Conservation (phyloP, 1,284 basidiomycete species). For the Clitocybe nebularis region DNA sequence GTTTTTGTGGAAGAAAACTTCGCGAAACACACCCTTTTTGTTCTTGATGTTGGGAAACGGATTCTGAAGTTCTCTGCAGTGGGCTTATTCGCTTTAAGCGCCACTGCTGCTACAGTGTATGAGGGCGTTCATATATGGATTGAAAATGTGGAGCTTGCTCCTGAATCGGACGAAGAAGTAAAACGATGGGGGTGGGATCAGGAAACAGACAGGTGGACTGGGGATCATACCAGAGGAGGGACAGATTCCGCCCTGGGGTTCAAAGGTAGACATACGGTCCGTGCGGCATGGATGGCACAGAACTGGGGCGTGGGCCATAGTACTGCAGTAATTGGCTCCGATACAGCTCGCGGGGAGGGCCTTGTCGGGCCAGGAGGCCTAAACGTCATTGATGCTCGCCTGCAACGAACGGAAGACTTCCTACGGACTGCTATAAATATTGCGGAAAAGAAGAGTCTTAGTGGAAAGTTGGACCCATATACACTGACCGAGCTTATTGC, state of each 20-base stretch:
- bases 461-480: conserved; percentile 40
- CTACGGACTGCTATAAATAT: conserved; percentile 48
- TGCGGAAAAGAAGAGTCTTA: conserved; percentile 35
- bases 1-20: conserved; percentile 26
- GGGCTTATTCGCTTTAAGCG: conserved; percentile 23
- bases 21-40: conserved; percentile 28
- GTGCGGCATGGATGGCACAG: conserved; percentile 75
- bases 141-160: conserved; percentile 55
- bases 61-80: conserved; percentile 30
- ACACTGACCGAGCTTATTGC: conserved; percentile 58
- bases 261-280: conserved; percentile 61
- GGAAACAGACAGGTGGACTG: conserved; percentile 72
- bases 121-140: conserved; percentile 70
- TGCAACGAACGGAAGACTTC: conserved; percentile 52
- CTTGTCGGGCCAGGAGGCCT: conserved; percentile 33
- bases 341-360: conserved; percentile 31
- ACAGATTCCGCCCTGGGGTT: conserved; percentile 72
- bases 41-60: conserved; percentile 27
- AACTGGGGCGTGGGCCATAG: conserved; percentile 62
- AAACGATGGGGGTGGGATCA: conserved; percentile 70
- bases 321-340: conserved; percentile 35
- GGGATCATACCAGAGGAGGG: conserved; percentile 57
- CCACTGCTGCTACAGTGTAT: conserved; percentile 31
- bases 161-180: conserved; percentile 50
- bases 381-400: conserved; percentile 46